Base-by-base conservation (phyloP, 2,329 filamentous ascomycete genomes). In the Amauroascus verrucosus region DNA sequence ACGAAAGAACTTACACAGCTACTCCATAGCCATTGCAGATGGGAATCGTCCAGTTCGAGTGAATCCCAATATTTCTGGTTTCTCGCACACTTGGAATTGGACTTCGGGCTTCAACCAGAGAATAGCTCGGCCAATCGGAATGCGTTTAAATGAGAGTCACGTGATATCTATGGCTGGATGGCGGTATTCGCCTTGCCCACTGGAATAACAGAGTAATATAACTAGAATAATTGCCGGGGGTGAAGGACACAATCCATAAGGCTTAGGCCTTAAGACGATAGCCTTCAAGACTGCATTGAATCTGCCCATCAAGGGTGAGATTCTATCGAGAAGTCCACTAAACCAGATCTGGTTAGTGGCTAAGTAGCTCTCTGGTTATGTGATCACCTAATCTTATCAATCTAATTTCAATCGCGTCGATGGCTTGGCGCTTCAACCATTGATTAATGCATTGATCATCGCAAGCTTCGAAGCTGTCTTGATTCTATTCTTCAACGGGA, bases 381-480 rank as follows among this genome's bases (percentile, higher is more conserved):
- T 13, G 1, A 5, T 6, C 2, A 35, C 44, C 48, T 51, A 51
- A 51, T 51, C 49, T 51, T 51, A 51, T 51, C 49, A 41, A 30
- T 30, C 37, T 7, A n/a, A 41, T 14, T 20, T 20, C 22, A 11
- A 38, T 18, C 20, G 26, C 30, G 26, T 33, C 14, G 45, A 37
- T 35, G 20, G 49, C 49, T 52, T 52, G 50, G 41, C 50, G 32
- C 41, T 28, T 11, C 30, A 18, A 16, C 35, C 26, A 6, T 37
- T 16, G 6, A n/a, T 26, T 8, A 18, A 3, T n/a, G n/a, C 28
- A 26, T 28, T 20, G 28, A n/a, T n/a, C 30, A 16, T n/a, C n/a
- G 3, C 11, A 16, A 37, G 41, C 50, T 38, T 7, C n/a, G 16
- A 16, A 16, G 18, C 41, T 28, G 9, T 2, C 16, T 32, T 44